A percentile compares a stretch with the other conserved stretches of the same genome.
Conservation (phyloP, 1,284 basidiomycete genomes). For the Cryptococcus jaspeensis region DNA sequence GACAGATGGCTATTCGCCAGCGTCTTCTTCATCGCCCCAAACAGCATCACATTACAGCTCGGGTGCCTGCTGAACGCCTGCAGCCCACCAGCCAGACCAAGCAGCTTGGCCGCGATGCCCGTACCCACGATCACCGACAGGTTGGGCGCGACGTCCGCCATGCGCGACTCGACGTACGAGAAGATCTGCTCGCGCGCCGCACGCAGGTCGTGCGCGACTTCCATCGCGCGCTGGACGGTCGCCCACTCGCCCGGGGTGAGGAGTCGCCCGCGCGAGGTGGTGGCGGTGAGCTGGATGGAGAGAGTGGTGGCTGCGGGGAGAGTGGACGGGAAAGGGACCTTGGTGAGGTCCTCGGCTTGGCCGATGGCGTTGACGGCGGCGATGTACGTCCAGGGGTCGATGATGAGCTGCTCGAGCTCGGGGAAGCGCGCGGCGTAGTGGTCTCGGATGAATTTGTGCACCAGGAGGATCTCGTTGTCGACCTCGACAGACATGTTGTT, state of each 20-base stretch:
- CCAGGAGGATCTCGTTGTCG: conserved; percentile 95
- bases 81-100: conserved; percentile 94
- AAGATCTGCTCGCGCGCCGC: conserved; percentile 92
- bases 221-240: conserved; percentile 78
- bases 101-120: conserved; percentile 93
- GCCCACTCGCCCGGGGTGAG: conserved; percentile 72
- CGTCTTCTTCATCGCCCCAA: conserved; percentile 86
- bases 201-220: conserved; percentile 82
- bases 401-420: conserved; percentile 91
- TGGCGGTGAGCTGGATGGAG: conserved; percentile 94
- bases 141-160: conserved; percentile 97
- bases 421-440: conserved; percentile 96
- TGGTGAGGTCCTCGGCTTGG: conserved; percentile 81
- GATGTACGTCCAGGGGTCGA: conserved; percentile 89
- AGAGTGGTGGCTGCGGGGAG: conserved; percentile 91
- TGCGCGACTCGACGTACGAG: conserved; percentile 97
- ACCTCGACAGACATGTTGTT: conserved; percentile 98
- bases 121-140: conserved; percentile 97
- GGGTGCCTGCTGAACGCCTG: conserved; percentile 91
- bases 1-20: conserved; percentile 73
- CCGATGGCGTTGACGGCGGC: conserved; percentile 84
- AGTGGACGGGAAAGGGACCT: conserved; percentile 73
- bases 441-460: conserved; percentile 99
- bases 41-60: conserved; percentile 89
- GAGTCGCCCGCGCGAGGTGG: conserved; percentile 76